Base-by-base conservation (phyloP, 169 alveolate genomes). In the Toxoplasma gondii region DNA sequence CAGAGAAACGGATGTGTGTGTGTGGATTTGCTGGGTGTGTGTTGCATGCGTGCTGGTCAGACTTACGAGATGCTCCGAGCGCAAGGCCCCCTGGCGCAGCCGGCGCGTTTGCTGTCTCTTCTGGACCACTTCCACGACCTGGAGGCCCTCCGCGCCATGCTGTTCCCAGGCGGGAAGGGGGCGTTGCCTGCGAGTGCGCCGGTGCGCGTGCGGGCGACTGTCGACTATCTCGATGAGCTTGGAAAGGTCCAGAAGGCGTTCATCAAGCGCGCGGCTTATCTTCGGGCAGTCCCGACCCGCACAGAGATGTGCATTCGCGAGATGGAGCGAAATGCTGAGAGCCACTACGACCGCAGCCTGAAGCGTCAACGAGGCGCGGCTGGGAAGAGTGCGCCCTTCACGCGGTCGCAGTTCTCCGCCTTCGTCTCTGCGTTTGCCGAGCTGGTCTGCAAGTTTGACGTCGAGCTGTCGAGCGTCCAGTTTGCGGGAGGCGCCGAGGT, bases 31-130 rank as follows among this genome's bases (percentile, higher is more conserved):
- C 58, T 12, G 58, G 22, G 58, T 49, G 58, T 49, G 22, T 49
- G 58, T 12, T 49, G n/a, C 74, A 31, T 27, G 74, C 22, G 74
- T 19, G 9, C n/a, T 27, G 74, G 22, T 22, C 90, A 82, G 90
- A 82, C 90, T 38, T 36, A 39, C 24, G 69, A 82, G 67, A 12
- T 67, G 27, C 64, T 82, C 69, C 90, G 90, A 1, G 38, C 90
- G 34, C 90, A 82, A 82, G 90, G 90, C 64, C 90, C 90, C 1
- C 67, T 82, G n/a, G 64, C 69, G 38, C 90, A 31, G 34, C 54
- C 69, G 17, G 64, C 90, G n/a, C 90, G 90, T 4, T 22, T 82
- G 69, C 67, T 67, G n/a, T 2, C 67, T 22, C 67, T 82, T 10
- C 41, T 82, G 67, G 90, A 82, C 36, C 90, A 82, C 41, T 49